Conservation (phyloP, 2,329 filamentous ascomycete species). For the Stagonosporopsis rhizophila region DNA sequence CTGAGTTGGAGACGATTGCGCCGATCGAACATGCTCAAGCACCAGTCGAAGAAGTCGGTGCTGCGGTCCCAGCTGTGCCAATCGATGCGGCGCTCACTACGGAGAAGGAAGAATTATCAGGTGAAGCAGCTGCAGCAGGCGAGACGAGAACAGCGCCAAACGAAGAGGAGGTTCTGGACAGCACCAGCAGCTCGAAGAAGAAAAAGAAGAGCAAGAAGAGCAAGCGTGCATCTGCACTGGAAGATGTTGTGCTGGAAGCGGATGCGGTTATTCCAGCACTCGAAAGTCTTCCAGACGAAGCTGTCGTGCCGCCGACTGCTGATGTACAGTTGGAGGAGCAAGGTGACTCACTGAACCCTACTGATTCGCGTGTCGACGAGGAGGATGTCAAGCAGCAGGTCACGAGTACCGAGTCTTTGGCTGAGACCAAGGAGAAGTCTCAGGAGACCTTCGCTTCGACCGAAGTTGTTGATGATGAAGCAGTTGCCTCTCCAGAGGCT, state of each 20-base stretch:
- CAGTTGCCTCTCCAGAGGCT: background rate
- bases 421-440: background rate
- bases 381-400: background rate
- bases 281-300: background rate
- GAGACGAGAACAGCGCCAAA: background rate
- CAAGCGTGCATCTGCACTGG: slow-evolving; percentile 25
- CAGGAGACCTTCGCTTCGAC: background rate
- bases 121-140: slow-evolving; percentile 7
- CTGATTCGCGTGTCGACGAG: background rate
- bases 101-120: background rate
- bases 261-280: slow-evolving; percentile 10
- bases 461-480: background rate
- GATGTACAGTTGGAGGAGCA: background rate
- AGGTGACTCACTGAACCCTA: background rate
- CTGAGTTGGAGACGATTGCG: background rate
- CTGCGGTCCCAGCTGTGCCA: background rate
- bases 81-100: background rate
- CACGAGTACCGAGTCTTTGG: background rate
- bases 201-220: slow-evolving; percentile 37
- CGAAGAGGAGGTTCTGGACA: slow-evolving; percentile 12
- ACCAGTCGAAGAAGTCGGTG: background rate
- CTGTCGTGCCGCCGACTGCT: background rate
- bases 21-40: slow-evolving; percentile 3
- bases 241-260: slow-evolving; percentile 14
- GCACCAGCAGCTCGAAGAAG: slow-evolving; percentile 26